Evolutionary conservation across 2,329 filamentous ascomycete genomes (phyloP).

Genomic region (Colletotrichum brevisporum): DNA sequence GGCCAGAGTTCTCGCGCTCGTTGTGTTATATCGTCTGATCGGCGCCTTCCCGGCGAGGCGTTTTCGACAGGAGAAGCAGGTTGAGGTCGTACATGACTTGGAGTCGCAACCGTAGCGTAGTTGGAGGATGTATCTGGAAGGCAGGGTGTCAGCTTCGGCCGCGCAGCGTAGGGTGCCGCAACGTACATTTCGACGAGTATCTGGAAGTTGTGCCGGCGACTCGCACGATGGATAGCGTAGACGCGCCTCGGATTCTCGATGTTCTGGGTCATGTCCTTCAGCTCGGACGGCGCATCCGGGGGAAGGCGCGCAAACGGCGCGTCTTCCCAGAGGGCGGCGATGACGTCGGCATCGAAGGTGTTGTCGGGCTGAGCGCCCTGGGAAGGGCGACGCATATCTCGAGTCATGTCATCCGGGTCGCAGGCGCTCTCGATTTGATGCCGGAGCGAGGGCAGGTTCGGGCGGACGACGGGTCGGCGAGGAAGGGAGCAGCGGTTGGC

Average conservation of each 20-base stretch:
- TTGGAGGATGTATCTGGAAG: slow-evolving; percentile 80
- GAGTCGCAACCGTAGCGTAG: slow-evolving; percentile 85
- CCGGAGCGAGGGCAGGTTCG: slow-evolving; percentile 10
- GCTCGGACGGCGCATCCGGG: slow-evolving; percentile 70
- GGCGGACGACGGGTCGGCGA: slow-evolving; percentile 17
- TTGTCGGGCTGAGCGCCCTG: slow-evolving; percentile 50
- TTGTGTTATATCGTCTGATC: slow-evolving; percentile 82
- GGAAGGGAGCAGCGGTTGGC: slow-evolving; percentile 17
- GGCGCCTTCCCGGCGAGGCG: slow-evolving; percentile 76
- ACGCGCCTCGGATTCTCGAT: slow-evolving; percentile 74
- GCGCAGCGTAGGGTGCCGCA: slow-evolving; percentile 11
- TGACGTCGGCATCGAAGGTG: slow-evolving; percentile 61
- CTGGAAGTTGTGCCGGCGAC: slow-evolving; percentile 75
- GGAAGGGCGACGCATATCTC: slow-evolving; percentile 56
- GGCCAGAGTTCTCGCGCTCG: slow-evolving; percentile 86
- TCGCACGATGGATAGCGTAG: slow-evolving; percentile 73
- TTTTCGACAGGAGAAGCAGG: slow-evolving; percentile 84
- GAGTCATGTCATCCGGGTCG: slow-evolving; percentile 63
- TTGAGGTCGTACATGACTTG: slow-evolving; percentile 77
- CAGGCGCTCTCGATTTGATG: slow-evolving; percentile 29
- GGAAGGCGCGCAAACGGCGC: slow-evolving; percentile 70
- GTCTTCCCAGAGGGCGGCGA: slow-evolving; percentile 73
- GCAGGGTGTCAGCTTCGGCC: slow-evolving; percentile 40
- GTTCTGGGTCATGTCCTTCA: slow-evolving; percentile 68
- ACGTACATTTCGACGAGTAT: slow-evolving; percentile 76